Percentiles rank a stretch among this genome's conserved stretches.
Conservation (phyloP, 2,329 filamentous ascomycete genomes). For the Teratosphaeria destructans region DNA sequence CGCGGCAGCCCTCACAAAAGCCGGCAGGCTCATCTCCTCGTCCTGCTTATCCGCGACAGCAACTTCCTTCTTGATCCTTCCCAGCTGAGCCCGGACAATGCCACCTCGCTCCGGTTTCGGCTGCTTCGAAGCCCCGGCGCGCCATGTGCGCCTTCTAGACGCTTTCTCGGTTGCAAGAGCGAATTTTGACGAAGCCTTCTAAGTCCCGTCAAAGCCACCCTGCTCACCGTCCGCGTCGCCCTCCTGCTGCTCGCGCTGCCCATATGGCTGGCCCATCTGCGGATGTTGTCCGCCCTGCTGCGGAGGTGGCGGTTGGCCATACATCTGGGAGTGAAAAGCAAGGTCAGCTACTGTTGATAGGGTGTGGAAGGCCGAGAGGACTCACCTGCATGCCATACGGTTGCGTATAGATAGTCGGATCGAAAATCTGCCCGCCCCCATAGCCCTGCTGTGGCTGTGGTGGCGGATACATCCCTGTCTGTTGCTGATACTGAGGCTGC, state of each 20-base stretch:
- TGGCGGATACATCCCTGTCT: constrained; percentile 70
- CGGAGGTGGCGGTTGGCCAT: background rate
- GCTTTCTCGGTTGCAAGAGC: background rate
- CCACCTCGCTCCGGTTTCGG: background rate
- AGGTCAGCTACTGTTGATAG: background rate
- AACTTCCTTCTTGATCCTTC: too few relatives aligned
- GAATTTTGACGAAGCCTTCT: background rate
- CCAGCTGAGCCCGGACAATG: too few relatives aligned
- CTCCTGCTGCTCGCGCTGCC: constrained; percentile 1
- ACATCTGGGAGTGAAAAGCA: background rate
- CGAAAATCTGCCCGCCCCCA: constrained; percentile 69
- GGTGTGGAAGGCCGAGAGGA: too few relatives aligned
- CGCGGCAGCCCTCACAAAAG: too few relatives aligned
- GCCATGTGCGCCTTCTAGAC: background rate
- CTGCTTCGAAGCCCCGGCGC: background rate
- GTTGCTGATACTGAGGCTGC: constrained; percentile 54
- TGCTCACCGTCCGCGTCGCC: constrained; percentile 2
- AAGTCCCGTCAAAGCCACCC: background rate
- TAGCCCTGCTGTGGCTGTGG: constrained; percentile 69
- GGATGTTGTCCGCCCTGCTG: constrained; percentile 1
- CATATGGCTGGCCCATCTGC: background rate
- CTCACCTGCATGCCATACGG: constrained; percentile 17
- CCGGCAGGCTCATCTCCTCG: background rate
- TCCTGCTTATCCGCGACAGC: background rate
- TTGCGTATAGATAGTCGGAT: constrained; percentile 63